Base-by-base conservation (phyloP, 495 filamentous ascomycete genomes). In the Hyphodiscus hymeniophilus region DNA sequence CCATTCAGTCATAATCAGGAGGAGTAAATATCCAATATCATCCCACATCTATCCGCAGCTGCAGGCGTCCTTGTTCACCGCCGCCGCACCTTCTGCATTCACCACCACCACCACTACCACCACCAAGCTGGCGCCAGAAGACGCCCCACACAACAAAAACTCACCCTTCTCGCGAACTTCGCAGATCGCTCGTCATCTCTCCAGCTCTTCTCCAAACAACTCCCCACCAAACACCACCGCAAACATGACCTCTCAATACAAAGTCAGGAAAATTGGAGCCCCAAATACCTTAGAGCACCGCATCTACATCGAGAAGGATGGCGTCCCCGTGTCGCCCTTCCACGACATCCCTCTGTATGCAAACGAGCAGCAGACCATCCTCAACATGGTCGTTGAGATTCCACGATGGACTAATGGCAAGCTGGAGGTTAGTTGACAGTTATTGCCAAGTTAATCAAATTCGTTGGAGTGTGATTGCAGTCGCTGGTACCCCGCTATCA, bases 361-460 rank as follows among this genome's bases (percentile, higher is more conserved):
- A 78, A 94, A 99, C 64, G 70, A 82, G 63, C 81, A 94, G 73
- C 76, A 94, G 76, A 94, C 82, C 58, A 67, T 99, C 60, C 77
- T 97, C 60, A 99, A 99, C 80, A 99, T 99, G 94, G 70, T 99
- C 42, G 94, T 97, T 52, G 94, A 97, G 81, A 95, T 97, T 61
- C 94, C 94, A 36, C 80, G 94, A 70, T 99, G 94, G 94, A 95
- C 90, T 66, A 99, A 99, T 73, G 94, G 84, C 58, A 99, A 99
- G 82, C 82, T 89, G 69, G 92, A 98, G 85, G 91, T 94, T 73
- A 35, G 72, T 63, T 49, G 34, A 17, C 30, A 32, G 10, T 17
- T 28, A 7, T 36, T 52, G 11, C 26, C 7, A 13, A 22, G 2
- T 24, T 30, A 11, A 26, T 18, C 26, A 13, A 38, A 2, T 33